Evolutionary conservation across 306 rosid species (phyloP), one percentile per base, ranked within the genome.

Genomic region (Dicorynia guianensis): DNA sequence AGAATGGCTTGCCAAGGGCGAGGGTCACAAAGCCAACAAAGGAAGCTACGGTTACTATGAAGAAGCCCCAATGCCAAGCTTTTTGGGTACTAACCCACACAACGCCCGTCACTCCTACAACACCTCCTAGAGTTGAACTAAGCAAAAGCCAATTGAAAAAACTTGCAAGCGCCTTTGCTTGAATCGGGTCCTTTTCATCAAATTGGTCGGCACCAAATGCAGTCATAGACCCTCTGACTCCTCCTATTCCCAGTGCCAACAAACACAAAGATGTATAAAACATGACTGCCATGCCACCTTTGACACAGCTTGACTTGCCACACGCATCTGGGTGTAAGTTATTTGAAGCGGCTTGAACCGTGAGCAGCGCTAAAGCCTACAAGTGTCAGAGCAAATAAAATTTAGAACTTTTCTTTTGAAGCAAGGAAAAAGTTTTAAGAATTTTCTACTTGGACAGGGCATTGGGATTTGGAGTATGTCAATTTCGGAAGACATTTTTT

Each of bases 181-280:
- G 91, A 72, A 19, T 81, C 10, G 84, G 83, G 59, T 90, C 85
- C 47, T 87, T 86, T 5, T 79, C 70, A 63, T 89, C 73, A 68
- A 90, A 93, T 39, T 93, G 96, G 62, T 93, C 97, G 6, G 93
- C 96, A 25, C 98, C 98, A 43, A 93, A 86, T 17, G 96, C 80
- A 3, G 98, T 87, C 68, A 93, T 84, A 0, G 93, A 81, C 18
- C 96, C 96, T 76, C 87, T 89, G 4, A 90, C 94, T 8, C 96
- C 98, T 5, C 98, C 98, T 0, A 83, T 65, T 1, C 96, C 96
- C 50, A 90, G 54, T 60, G 98, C 98, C 19, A 86, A 57, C 58
- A 93, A 11, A 65, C 74, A 81, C 36, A 93, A 52, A 5, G 96
- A 87, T 10, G 77, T 63, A 79, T 93, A 90, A 33, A 93, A 82